Evolutionary conservation across 129 eudicot genomes (phyloP).

Genomic region (Centaurea solstitialis): DNA sequence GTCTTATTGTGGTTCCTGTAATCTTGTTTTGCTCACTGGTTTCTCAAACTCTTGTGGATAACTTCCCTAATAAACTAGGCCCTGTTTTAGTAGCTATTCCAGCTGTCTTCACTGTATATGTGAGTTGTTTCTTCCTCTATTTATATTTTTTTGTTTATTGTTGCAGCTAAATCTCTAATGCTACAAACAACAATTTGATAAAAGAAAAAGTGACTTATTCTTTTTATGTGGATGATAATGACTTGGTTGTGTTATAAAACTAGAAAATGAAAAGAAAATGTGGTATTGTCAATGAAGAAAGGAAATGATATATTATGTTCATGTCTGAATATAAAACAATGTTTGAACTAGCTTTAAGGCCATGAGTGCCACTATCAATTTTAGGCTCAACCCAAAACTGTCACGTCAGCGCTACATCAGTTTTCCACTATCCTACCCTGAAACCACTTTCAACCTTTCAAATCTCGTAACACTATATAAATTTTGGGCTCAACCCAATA

Average conservation of each 20-base stretch:
- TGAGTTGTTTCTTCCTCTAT: constrained; percentile 31
- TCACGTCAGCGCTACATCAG: too few relatives aligned
- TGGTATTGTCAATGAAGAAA: background rate
- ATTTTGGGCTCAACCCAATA: too few relatives aligned
- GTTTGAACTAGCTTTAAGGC: too few relatives aligned
- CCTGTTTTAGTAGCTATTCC: constrained; percentile 35
- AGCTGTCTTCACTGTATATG: constrained; percentile 43
- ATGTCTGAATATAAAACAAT: too few relatives aligned
- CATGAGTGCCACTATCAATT: too few relatives aligned
- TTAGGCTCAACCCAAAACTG: too few relatives aligned
- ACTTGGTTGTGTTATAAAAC: background rate
- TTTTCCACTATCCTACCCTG: too few relatives aligned
- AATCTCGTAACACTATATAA: too few relatives aligned
- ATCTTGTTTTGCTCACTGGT: constrained; percentile 55
- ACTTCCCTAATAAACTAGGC: constrained; percentile 37
- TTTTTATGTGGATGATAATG: background rate
- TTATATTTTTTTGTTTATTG: background rate
- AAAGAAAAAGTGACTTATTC: background rate
- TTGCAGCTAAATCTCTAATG: background rate
- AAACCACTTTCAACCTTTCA: too few relatives aligned
- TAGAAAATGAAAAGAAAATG: background rate
- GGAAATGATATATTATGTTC: too few relatives aligned
- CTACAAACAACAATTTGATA: background rate
- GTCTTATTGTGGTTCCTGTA: constrained; percentile 51
- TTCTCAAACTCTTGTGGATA: constrained; percentile 43